Conservation (phyloP, 805 yeast genomes). For the Candida insectorum region DNA sequence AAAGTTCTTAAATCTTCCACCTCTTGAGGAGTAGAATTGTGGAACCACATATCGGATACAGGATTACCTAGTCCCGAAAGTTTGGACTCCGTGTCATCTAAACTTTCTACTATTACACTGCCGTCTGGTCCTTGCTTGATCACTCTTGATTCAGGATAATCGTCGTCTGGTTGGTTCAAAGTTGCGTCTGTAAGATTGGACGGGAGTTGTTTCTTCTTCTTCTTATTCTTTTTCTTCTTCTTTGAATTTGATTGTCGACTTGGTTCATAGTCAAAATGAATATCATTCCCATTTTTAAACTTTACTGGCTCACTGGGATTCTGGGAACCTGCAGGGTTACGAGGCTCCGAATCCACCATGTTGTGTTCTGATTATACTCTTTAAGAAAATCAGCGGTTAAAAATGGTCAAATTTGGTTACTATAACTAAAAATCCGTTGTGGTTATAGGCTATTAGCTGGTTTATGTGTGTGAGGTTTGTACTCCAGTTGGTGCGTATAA, state of each 20-base stretch:
- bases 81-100: conserved; percentile 27
- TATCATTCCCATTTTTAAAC: conserved; percentile 25
- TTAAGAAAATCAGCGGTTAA: neutral
- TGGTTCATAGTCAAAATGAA: conserved; percentile 29
- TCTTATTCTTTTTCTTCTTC: conserved; percentile 33
- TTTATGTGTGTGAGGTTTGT: too few relatives aligned
- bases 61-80: conserved; percentile 10
- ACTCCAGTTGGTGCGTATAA: too few relatives aligned
- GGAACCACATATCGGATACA: conserved; percentile 38
- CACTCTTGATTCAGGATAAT: conserved; percentile 70
- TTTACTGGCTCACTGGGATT: too few relatives aligned
- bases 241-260: conserved; percentile 7
- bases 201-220: conserved; percentile 17
- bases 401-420: too few relatives aligned
- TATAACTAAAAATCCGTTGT: too few relatives aligned
- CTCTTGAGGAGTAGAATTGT: conserved; percentile 47
- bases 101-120: conserved; percentile 66
- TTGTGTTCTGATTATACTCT: neutral
- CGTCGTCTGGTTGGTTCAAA: conserved; percentile 53
- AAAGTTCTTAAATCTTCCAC: conserved; percentile 48
- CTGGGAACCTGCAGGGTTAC: neutral
- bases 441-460: too few relatives aligned
- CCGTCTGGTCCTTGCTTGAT: conserved; percentile 72
- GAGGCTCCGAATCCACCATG: neutral
- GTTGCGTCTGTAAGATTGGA: conserved; percentile 35